These are phyloP conservation scores for Cronartium ribicola DNA, from an alignment of 1,284 basidiomycete genomes.

Conservation along the genomic window DNA sequence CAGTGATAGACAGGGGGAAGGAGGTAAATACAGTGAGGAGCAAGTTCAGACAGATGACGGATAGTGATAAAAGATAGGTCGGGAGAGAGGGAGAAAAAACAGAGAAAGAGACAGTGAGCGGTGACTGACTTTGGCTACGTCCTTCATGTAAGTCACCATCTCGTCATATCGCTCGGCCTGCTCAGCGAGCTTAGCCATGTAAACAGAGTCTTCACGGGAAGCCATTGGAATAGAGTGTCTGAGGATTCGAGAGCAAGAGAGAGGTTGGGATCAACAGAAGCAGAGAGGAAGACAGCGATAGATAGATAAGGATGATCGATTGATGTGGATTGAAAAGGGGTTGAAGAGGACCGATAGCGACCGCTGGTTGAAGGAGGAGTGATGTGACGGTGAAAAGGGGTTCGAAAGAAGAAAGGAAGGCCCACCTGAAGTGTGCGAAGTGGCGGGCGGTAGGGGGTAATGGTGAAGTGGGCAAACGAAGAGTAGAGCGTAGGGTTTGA, in stretches of 20 bases:
- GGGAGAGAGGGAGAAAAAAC: too few species aligned
- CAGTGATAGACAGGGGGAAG: not conserved
- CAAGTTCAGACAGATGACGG: not conserved
- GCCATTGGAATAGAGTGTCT: slow-evolving; percentile 27
- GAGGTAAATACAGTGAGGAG: slow-evolving; percentile 2
- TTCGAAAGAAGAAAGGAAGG: too few species aligned
- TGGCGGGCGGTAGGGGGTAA: too few species aligned
- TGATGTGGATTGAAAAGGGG: not conserved
- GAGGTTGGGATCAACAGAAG: not conserved
- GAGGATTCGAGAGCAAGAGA: not conserved
- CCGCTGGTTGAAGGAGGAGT: too few species aligned
- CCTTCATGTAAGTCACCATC: slow-evolving; percentile 99
- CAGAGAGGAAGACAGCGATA: not conserved
- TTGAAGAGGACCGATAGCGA: too few species aligned
- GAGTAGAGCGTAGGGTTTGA: too few species aligned
- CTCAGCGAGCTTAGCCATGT: slow-evolving; percentile 84
- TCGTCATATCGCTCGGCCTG: slow-evolving; percentile 85
- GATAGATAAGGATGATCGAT: not conserved
- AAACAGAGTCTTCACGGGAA: slow-evolving; percentile 89
- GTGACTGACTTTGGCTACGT: slow-evolving; percentile 61
- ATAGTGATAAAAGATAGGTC: not conserved
- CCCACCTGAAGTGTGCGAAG: too few species aligned
- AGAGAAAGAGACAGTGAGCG: not conserved
- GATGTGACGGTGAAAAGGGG: too few species aligned
- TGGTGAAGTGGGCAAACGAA: too few species aligned